These are phyloP conservation scores for Pseudogymnoascus sp. DNA, from an alignment of 2,329 filamentous ascomycete genomes.

Conservation along the genomic window DNA sequence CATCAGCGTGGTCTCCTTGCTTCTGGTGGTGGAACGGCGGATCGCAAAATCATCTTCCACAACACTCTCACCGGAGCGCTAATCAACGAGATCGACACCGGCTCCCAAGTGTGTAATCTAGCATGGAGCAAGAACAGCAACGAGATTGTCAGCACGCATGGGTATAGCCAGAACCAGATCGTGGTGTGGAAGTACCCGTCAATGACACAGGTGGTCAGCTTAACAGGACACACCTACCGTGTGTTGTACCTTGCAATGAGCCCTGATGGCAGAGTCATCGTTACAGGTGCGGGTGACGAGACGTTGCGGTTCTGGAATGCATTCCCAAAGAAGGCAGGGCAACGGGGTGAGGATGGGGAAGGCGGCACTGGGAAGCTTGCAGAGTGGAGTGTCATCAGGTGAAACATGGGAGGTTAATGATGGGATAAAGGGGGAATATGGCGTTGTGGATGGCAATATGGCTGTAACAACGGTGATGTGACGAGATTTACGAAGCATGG, in stretches of 20 bases:
- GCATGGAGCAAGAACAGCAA: constrained; percentile 97
- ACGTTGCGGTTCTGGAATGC: constrained; percentile 95
- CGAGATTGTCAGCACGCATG: constrained; percentile 93
- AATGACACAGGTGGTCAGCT: constrained; percentile 91
- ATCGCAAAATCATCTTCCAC: constrained; percentile 96
- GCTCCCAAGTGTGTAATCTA: constrained; percentile 97
- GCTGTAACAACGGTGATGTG: constrained; percentile 6
- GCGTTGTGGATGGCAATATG: constrained; percentile 4
- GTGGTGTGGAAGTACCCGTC: constrained; percentile 99
- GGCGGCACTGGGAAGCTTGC: constrained; percentile 53
- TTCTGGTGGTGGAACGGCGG: constrained; percentile 89
- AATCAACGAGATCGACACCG: constrained; percentile 87
- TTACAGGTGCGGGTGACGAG: constrained; percentile 93
- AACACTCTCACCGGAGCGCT: constrained; percentile 78
- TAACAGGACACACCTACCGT: constrained; percentile 94
- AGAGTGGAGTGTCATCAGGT: constrained; percentile 79
- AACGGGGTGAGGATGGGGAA: constrained; percentile 59
- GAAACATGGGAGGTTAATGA: constrained; percentile 19
- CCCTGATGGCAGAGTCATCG: constrained; percentile 85
- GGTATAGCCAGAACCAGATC: constrained; percentile 96
- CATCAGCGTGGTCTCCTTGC: constrained; percentile 92
- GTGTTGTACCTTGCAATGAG: constrained; percentile 97
- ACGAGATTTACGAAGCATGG: constrained; percentile 6
- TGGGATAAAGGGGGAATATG: background rate
- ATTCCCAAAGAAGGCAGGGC: constrained; percentile 74